These are phyloP conservation scores for Pneumocystis carinii DNA, from an alignment of 1,139 yeast species.

Conservation along the genomic window DNA sequence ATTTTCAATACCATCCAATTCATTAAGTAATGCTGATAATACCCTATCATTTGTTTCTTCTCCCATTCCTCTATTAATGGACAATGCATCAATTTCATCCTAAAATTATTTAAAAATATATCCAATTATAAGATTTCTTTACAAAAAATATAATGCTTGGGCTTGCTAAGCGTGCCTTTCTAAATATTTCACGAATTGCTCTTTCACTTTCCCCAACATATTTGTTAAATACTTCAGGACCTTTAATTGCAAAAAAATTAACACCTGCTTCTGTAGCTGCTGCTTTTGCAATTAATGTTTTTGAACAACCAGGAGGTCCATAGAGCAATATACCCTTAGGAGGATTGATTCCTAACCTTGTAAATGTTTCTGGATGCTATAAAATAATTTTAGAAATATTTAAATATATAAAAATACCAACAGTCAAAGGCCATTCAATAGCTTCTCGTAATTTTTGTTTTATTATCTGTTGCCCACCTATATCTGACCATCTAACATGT, in stretches of 20 bases:
- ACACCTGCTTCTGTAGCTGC: constrained; percentile 90
- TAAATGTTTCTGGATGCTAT: constrained; percentile 56
- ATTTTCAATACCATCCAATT: constrained; percentile 99
- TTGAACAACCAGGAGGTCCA: constrained; percentile 98
- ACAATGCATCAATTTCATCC: background rate
- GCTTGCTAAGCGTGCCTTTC: constrained; percentile 83
- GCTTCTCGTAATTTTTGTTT: constrained; percentile 73
- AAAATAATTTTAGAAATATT: background rate
- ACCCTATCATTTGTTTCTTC: constrained; percentile 89
- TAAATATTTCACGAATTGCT: constrained; percentile 81
- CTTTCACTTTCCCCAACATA: constrained; percentile 97
- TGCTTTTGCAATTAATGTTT: constrained; percentile 82
- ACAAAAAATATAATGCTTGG: constrained; percentile 92
- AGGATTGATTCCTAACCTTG: constrained; percentile 62
- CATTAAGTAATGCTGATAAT: constrained; percentile 90
- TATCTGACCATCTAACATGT: constrained; percentile 81
- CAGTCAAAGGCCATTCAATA: constrained; percentile 73
- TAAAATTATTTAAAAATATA: constrained; percentile 24
- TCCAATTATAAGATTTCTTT: constrained; percentile 86
- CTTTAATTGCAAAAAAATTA: constrained; percentile 84
- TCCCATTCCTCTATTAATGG: constrained; percentile 86
- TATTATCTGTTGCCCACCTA: constrained; percentile 82
- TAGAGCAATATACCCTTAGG: constrained; percentile 85
- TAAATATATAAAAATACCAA: background rate
- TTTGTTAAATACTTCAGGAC: constrained; percentile 90